Percentiles rank a stretch among this genome's conserved stretches.
phyloP scores from a whole-genome alignment of 495 filamentous ascomycete genomes.

The Letharia columbiana region DNA sequence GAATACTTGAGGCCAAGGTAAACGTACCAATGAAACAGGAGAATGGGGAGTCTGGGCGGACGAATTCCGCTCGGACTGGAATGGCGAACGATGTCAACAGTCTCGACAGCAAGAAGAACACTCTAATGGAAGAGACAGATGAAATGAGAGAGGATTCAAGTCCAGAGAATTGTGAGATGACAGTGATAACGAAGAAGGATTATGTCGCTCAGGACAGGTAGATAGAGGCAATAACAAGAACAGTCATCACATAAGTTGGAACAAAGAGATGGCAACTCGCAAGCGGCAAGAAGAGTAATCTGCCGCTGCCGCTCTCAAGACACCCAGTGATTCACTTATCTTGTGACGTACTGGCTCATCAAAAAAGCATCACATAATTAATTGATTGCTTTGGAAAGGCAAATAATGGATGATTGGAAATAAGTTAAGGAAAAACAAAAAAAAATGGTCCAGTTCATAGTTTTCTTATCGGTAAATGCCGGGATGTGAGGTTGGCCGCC shows the following conservation, averaged over 20 bases:
- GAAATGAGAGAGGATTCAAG: background rate
- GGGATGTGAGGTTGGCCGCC: background rate
- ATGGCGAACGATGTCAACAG: background rate
- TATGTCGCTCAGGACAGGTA: background rate
- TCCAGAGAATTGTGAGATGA: background rate
- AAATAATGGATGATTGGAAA: background rate
- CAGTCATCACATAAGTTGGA: background rate
- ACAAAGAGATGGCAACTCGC: constrained; percentile 14
- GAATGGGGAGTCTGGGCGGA: background rate
- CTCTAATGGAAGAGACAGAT: background rate
- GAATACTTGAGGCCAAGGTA: background rate
- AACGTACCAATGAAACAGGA: constrained; percentile 4
- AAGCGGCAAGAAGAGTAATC: constrained; percentile 16
- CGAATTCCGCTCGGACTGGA: background rate
- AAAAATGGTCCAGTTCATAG: too few relatives aligned
- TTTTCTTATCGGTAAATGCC: background rate
- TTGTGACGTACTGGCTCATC: background rate
- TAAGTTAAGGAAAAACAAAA: background rate
- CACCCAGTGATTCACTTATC: background rate
- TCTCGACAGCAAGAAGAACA: background rate
- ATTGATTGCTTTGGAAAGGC: background rate
- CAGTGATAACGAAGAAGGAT: background rate
- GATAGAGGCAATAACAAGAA: background rate
- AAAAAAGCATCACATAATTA: background rate
- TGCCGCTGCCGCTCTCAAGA: constrained; percentile 9